Evolutionary conservation across 2,329 filamentous ascomycete genomes (phyloP).

Genomic region (Nemania serpens): DNA sequence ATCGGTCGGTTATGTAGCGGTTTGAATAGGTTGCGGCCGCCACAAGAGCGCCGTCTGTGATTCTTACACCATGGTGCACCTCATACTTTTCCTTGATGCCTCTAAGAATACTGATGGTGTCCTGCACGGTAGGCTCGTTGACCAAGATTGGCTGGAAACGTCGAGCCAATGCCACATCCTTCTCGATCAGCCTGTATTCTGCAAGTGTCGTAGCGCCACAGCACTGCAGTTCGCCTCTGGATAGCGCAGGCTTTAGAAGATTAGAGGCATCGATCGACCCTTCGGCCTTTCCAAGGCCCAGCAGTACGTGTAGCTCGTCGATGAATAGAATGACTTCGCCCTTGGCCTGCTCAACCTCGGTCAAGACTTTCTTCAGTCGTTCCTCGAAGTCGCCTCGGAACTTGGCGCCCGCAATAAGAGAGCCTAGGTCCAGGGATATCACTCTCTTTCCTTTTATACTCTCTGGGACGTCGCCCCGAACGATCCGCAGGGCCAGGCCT

Average conservation of each 20-base stretch:
- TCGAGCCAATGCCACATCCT: conserved; percentile 89
- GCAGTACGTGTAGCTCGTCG: conserved; percentile 88
- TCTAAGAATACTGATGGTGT: conserved; percentile 92
- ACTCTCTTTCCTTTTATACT: conserved; percentile 95
- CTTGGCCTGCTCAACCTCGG: conserved; percentile 86
- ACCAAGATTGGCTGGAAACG: conserved; percentile 94
- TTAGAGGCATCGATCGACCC: conserved; percentile 97
- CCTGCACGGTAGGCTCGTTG: conserved; percentile 86
- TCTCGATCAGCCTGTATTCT: conserved; percentile 93
- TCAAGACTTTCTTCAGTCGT: conserved; percentile 84
- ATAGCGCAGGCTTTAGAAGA: conserved; percentile 89
- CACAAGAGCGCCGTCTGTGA: conserved; percentile 89
- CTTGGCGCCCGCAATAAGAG: conserved; percentile 92
- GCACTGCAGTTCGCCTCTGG: conserved; percentile 89
- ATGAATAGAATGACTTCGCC: conserved; percentile 94
- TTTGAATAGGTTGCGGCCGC: conserved; percentile 92
- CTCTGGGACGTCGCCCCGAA: conserved; percentile 90
- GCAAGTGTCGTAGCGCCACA: conserved; percentile 92
- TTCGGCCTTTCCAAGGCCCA: conserved; percentile 92
- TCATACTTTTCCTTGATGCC: conserved; percentile 98
- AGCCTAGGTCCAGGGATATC: conserved; percentile 84
- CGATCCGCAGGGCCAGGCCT: conserved; percentile 86
- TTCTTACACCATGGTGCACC: conserved; percentile 93
- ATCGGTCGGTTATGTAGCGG: conserved; percentile 94
- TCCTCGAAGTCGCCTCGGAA: conserved; percentile 97